Base-by-base conservation (phyloP, 352 stramenopile genomes). In the Phytopythium montanum region DNA sequence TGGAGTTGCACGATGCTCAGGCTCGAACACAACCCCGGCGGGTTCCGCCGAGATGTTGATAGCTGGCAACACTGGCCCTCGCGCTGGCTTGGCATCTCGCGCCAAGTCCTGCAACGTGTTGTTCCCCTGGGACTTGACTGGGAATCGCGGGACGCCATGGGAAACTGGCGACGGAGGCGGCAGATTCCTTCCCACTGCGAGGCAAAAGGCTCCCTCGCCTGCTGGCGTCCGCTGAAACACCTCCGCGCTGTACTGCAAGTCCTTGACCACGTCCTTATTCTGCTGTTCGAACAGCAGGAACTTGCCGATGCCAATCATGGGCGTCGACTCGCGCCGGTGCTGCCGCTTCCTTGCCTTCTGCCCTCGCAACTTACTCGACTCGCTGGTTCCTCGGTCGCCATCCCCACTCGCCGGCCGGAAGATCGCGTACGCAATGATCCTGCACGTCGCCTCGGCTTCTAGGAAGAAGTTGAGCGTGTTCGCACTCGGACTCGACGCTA, bases 221-320 rank as follows among this genome's bases (percentile, higher is more conserved):
- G 76, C 80, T 34, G 72, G 59, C 4, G 79, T 94, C 34, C 83
- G 72, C 16, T 83, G 68, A 56, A 87, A 96, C 3, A 95, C 81
- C 59, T 96, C 87, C 2, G 85, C 86, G 46, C 86, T 92, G 63
- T 93, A 96, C 61, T 95, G 84, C 12, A 96, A 67, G 58, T 96
- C 87, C 62, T 96, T 96, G 54, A 96, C 70, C n/a, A 96, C 81
- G 41, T 96, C 87, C 60, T 95, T 94, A 70, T 95, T 96, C 51
- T 95, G 85, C 57, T 95, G 87, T 55, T 95, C 86, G 59, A 88
- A 96, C 4, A 96, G 61, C n/a, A 94, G 53, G 46, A 96, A 83
- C 39, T 95, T 95, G 18, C 87, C 85, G 16, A 87, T 69, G 5
- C 86, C 85, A 46, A 82, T 70, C 28, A 89, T 62, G 25, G 85